Evolutionary conservation across 495 filamentous ascomycete species (phyloP), one percentile per base, ranked within the genome.

Genomic region (Aspergillus nanangensis): DNA sequence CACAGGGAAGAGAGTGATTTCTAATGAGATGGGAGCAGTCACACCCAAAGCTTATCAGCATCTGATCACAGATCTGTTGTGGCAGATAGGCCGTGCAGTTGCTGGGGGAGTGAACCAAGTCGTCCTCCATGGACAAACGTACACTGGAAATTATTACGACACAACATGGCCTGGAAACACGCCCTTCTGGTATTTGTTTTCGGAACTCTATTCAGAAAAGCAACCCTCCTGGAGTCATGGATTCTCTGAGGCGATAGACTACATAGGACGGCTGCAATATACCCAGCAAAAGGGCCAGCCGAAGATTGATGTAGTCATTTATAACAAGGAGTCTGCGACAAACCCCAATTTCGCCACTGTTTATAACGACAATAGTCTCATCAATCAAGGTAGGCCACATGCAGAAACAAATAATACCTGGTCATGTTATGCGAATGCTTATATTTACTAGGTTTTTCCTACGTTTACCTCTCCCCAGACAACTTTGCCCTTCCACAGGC

Each of bases 111-210:
- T 76, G 9, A 76, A 71, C 50, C 66, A 63, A 45, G 45, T 73
- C 14, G 67, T 76, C 0, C 47, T 76, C 8, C 75, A 79, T 45
- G 75, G 74, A 5, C 61, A 65, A 22, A 42, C 71, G 1, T 74
- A 71, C 31, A 60, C 61, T 3, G 70, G 66, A 1, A 50, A 65
- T 8, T 72, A 71, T 44, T 46, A 46, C 3, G 61, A 60, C 8
- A 76, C 69, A 0, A 73, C 65, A 0, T 79, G 74, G 70, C 70
- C 72, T 0, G 71, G 73, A 2, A 74, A 70, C 48, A 72, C 70
- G 22, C 51, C 75, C 0, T 74, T 76, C 45, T 41, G 40, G 10
- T 76, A 70, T 50, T 22, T 58, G 4, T 76, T 72, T 48, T 61
- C 65, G 8, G 71, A 71, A 32, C 60, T 70, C 54, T 67, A 70